phyloP scores from a whole-genome alignment of 208 protist genomes.

The Leishmania tarentolae region DNA sequence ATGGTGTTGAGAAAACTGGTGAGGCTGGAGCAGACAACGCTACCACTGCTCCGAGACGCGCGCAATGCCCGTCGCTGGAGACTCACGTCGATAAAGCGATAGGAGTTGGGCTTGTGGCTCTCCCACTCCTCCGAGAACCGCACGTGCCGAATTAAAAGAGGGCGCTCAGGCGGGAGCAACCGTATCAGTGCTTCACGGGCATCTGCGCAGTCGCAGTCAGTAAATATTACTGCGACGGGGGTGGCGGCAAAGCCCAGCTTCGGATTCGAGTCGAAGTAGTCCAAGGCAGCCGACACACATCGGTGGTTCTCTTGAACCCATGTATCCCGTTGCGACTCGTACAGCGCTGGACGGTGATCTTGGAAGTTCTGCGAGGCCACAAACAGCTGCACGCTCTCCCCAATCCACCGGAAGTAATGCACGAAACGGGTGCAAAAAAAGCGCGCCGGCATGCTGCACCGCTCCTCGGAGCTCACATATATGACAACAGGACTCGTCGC shows the following conservation, averaged over 20 bases:
- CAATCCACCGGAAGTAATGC: constrained; percentile 68
- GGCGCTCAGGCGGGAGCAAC: constrained; percentile 38
- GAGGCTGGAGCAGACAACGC: constrained; percentile 67
- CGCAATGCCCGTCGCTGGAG: constrained; percentile 46
- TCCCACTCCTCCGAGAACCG: constrained; percentile 68
- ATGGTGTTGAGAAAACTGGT: constrained; percentile 65
- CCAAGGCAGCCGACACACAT: constrained; percentile 35
- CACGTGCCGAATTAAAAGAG: constrained; percentile 56
- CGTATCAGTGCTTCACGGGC: constrained; percentile 39
- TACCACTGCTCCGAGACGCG: constrained; percentile 47
- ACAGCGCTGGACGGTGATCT: constrained; percentile 35
- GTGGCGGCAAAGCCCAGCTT: constrained; percentile 54
- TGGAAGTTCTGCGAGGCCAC: constrained; percentile 35
- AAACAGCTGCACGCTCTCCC: constrained; percentile 64
- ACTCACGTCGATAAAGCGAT: constrained; percentile 57
- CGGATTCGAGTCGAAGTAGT: constrained; percentile 58
- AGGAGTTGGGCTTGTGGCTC: constrained; percentile 5
- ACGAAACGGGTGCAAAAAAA: constrained; percentile 71
- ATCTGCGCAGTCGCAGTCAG: constrained; percentile 46
- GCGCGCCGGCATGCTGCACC: constrained; percentile 56
- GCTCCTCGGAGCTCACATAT: constrained; percentile 54
- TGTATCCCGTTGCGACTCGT: constrained; percentile 32
- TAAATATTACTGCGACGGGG: constrained; percentile 58
- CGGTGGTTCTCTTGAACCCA: constrained; percentile 43
- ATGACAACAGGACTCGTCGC: constrained; percentile 54